A percentile compares a stretch with the other conserved stretches of the same genome.
Conservation (phyloP, 345 rosid species). For the Rubroshorea leprosula region DNA sequence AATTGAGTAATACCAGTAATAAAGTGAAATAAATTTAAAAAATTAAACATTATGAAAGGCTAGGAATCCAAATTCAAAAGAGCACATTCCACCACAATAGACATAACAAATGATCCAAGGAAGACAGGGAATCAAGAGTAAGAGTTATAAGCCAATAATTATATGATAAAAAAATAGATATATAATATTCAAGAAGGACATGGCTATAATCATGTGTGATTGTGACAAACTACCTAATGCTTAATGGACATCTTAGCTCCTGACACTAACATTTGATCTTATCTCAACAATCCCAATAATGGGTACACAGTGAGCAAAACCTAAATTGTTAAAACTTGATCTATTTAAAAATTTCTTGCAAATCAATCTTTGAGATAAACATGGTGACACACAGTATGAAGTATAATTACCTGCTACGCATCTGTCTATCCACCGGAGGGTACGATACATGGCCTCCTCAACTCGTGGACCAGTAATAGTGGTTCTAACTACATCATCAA, state of each 20-base stretch:
- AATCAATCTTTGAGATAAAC: too few species aligned
- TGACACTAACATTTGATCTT: neutral
- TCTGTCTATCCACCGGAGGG: constrained; percentile 85
- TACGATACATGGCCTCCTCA: constrained; percentile 81
- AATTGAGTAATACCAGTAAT: neutral
- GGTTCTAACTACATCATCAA: constrained; percentile 80
- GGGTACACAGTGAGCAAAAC: neutral
- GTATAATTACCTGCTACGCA: constrained; percentile 51
- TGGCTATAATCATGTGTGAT: too few species aligned
- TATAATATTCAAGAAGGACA: too few species aligned
- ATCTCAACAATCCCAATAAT: constrained; percentile 1
- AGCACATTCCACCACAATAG: neutral
- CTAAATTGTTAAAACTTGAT: neutral
- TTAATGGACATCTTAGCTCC: neutral
- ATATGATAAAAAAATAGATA: neutral
- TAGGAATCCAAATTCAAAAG: neutral
- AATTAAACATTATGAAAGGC: neutral
- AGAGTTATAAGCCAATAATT: neutral
- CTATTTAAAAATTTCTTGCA: neutral
- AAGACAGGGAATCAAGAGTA: constrained; percentile 4
- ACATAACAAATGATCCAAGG: neutral
- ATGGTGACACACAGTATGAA: too few species aligned
- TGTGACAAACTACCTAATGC: neutral
- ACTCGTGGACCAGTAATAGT: constrained; percentile 76
- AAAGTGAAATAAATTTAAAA: neutral